Evolutionary conservation across 2,329 filamentous ascomycete genomes (phyloP).

Genomic region (Botrytis fabae): DNA sequence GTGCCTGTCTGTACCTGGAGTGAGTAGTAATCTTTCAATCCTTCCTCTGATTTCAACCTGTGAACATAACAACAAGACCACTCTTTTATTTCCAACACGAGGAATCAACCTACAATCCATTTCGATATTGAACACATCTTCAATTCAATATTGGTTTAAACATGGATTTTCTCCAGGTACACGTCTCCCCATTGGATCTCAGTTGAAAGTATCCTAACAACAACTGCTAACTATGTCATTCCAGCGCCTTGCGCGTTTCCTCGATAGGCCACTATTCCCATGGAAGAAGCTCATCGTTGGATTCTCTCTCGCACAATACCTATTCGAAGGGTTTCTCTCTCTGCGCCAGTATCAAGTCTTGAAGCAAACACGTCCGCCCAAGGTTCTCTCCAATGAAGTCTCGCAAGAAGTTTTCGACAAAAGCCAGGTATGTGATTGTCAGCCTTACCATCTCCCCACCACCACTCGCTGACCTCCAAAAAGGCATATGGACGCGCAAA

Average conservation of each 20-base stretch:
- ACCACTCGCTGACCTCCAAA: slow-evolving; percentile 25
- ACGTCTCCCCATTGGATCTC: background rate
- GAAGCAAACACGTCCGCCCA: slow-evolving; percentile 75
- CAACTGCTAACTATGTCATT: slow-evolving; percentile 30
- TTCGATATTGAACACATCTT: background rate
- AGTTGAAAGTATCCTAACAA: background rate
- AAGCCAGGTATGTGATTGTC: slow-evolving; percentile 61
- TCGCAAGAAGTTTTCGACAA: slow-evolving; percentile 91
- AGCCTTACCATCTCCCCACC: slow-evolving; percentile 21
- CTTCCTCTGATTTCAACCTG: background rate
- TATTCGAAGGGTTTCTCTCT: slow-evolving; percentile 86
- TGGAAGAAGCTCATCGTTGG: slow-evolving; percentile 97
- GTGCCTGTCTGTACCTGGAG: no score
- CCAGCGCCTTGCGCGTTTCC: slow-evolving; percentile 74
- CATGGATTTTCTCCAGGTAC: slow-evolving; percentile 43
- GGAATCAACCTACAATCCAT: background rate
- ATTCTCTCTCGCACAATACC: slow-evolving; percentile 88
- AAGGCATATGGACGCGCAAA: slow-evolving; percentile 93
- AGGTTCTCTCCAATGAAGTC: slow-evolving; percentile 85
- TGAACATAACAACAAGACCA: slow-evolving; percentile 16
- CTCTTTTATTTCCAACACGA: slow-evolving; percentile 5
- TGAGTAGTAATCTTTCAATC: background rate
- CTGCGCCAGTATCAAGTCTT: slow-evolving; percentile 88
- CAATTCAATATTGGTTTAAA: slow-evolving; percentile 24
- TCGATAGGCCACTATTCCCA: slow-evolving; percentile 90